Conservation (phyloP, 148 eudicot species). For the Nepenthes mirabilis region DNA sequence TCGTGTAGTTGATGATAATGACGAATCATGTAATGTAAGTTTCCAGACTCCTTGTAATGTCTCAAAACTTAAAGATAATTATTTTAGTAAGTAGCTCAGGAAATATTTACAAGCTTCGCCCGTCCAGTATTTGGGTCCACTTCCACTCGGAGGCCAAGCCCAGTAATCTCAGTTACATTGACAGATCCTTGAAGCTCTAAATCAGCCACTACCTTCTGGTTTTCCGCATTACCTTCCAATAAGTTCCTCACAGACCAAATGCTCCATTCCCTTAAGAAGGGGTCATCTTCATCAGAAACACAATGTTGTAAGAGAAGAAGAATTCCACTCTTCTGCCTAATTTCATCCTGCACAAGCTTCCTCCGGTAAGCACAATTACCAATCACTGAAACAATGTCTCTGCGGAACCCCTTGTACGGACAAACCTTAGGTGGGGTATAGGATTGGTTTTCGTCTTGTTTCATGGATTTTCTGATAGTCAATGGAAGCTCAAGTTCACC, state of each 20-base stretch:
- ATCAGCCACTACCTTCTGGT: conserved; percentile 42
- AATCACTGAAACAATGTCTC: conserved; percentile 66
- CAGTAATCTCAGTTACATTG: conserved; percentile 57
- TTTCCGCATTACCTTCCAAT: conserved; percentile 60
- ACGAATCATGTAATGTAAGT: too few relatives aligned
- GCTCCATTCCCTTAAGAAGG: conserved; percentile 94
- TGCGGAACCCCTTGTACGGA: conserved; percentile 76
- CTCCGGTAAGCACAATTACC: conserved; percentile 57
- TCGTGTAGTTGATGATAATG: too few relatives aligned
- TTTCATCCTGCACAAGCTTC: conserved; percentile 64
- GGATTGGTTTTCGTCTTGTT: conserved; percentile 17
- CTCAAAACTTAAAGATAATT: too few relatives aligned
- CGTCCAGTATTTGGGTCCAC: conserved; percentile 54
- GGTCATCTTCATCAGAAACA: conserved; percentile 77
- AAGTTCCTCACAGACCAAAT: conserved; percentile 58
- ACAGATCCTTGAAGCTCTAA: conserved; percentile 78
- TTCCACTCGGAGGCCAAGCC: conserved; percentile 67
- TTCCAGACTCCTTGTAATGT: too few relatives aligned
- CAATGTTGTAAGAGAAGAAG: conserved; percentile 66
- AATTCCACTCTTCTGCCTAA: conserved; percentile 49
- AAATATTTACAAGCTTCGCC: conserved; percentile 60
- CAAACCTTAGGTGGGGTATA: conserved; percentile 29
- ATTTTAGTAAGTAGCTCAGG: conserved; percentile 12
- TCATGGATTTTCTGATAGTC: conserved; percentile 46
- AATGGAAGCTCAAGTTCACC: conserved; percentile 71